phyloP scores from a whole-genome alignment of 2,329 filamentous ascomycete species.

The Xylogone sp. region DNA sequence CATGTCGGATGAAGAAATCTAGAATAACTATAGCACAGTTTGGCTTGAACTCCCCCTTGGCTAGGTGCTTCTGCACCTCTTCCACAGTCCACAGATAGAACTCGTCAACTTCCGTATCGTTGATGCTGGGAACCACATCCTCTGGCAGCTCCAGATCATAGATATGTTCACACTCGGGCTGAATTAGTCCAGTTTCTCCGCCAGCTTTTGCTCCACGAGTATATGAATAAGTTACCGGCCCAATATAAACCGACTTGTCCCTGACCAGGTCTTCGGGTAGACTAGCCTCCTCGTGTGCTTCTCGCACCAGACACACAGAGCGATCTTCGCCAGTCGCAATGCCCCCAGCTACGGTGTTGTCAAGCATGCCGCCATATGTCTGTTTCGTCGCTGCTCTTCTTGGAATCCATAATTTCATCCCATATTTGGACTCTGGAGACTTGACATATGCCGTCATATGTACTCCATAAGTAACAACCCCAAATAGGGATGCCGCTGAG shows the following conservation, averaged over 20 bases:
- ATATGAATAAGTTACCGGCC: slow-evolving; percentile 81
- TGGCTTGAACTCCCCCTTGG: slow-evolving; percentile 78
- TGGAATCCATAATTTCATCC: slow-evolving; percentile 81
- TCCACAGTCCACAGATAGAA: slow-evolving; percentile 76
- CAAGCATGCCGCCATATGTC: slow-evolving; percentile 86
- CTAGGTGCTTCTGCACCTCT: slow-evolving; percentile 69
- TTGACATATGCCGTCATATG: slow-evolving; percentile 74
- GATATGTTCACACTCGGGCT: slow-evolving; percentile 88
- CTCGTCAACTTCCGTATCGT: slow-evolving; percentile 84
- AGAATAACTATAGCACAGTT: slow-evolving; percentile 83
- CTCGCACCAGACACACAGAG: slow-evolving; percentile 78
- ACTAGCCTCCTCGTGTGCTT: slow-evolving; percentile 85
- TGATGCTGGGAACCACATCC: slow-evolving; percentile 67
- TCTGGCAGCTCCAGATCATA: slow-evolving; percentile 79
- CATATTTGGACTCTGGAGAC: slow-evolving; percentile 40
- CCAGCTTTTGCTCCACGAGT: slow-evolving; percentile 72
- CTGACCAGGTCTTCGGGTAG: slow-evolving; percentile 69
- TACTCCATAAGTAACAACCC: slow-evolving; percentile 73
- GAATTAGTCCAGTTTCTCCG: slow-evolving; percentile 76
- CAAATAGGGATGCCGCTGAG: slow-evolving; percentile 69
- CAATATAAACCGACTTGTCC: slow-evolving; percentile 51
- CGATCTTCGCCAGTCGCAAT: slow-evolving; percentile 77
- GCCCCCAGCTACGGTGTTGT: slow-evolving; percentile 87
- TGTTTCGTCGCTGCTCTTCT: slow-evolving; percentile 72
- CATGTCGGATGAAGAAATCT: slow-evolving; percentile 87